Conservation (phyloP, 2,329 filamentous ascomycete genomes). For the Colletotrichum graminicola region DNA sequence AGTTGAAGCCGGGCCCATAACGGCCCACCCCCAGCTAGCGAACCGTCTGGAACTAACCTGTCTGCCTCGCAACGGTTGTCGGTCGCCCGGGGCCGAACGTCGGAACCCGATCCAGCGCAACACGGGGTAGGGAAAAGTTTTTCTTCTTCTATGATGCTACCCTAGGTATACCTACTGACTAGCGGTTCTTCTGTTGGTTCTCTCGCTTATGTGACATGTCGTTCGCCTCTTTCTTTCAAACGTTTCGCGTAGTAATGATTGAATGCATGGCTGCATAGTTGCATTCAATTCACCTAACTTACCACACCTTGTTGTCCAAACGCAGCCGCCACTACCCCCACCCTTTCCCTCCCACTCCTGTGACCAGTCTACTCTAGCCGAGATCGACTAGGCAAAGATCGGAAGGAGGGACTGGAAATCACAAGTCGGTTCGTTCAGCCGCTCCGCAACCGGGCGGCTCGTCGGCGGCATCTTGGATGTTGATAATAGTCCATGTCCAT, state of each 20-base stretch:
- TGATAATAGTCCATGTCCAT: neutral
- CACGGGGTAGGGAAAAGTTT: constrained; percentile 14
- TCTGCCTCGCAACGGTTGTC: neutral
- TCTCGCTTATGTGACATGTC: neutral
- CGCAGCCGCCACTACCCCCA: neutral
- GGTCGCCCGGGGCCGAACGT: constrained; percentile 1
- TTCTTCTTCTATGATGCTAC: neutral
- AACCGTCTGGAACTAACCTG: constrained; percentile 28
- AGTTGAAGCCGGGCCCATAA: neutral
- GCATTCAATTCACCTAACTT: constrained; percentile 34
- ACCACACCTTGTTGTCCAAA: constrained; percentile 18
- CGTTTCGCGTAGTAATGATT: constrained; percentile 18
- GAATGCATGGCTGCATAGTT: constrained; percentile 30
- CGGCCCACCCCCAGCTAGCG: constrained; percentile 13
- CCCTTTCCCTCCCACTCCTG: neutral
- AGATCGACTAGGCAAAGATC: neutral
- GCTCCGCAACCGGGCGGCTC: neutral
- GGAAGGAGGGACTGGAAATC: neutral
- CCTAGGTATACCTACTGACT: neutral
- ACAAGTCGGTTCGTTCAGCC: constrained; percentile 30
- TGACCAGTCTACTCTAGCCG: neutral
- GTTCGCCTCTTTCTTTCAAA: neutral
- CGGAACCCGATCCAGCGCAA: neutral
- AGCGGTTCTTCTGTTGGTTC: neutral
- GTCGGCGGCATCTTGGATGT: neutral